Percentiles rank a stretch among this genome's conserved stretches.
Evolutionary conservation across 371 early-diverging fungal genomes (phyloP).

Genomic region (Actinomucor elegans): DNA sequence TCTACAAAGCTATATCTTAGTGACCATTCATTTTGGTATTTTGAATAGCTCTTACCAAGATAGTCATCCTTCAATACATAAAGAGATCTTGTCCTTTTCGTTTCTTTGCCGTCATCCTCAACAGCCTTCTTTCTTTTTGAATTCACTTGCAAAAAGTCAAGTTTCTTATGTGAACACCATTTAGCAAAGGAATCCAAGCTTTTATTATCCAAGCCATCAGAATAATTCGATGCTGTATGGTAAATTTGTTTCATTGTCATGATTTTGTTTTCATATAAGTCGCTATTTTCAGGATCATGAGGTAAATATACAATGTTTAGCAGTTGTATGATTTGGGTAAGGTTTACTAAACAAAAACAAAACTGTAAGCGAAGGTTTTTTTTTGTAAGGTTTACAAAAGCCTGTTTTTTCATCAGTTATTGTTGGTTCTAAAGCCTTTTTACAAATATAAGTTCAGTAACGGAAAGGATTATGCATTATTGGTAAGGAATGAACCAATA

Average conservation of each 20-base stretch:
- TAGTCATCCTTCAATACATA: conserved; percentile 7
- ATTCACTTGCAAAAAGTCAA: conserved; percentile 6
- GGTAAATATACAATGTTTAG: not conserved
- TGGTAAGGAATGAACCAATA: too few relatives aligned
- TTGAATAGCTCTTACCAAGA: conserved; percentile 3
- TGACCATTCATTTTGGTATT: conserved; percentile 1
- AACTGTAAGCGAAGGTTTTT: not conserved
- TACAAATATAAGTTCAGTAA: too few relatives aligned
- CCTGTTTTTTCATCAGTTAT: too few relatives aligned
- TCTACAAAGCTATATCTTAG: conserved; percentile 7
- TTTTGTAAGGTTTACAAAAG: too few relatives aligned
- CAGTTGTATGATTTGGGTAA: not conserved
- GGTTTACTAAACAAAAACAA: not conserved
- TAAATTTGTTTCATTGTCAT: too few relatives aligned
- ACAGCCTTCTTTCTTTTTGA: not conserved
- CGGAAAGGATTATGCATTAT: too few relatives aligned
- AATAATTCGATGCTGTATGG: too few relatives aligned
- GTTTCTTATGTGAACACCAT: conserved; percentile 4
- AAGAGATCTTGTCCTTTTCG: conserved; percentile 5
- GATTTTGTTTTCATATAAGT: too few relatives aligned
- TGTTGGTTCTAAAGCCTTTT: too few relatives aligned
- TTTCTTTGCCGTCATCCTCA: not conserved
- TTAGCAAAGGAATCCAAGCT: not conserved
- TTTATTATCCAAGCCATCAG: too few relatives aligned
- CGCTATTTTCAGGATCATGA: too few relatives aligned